phyloP scores from a whole-genome alignment of 208 protist genomes.

The Leptomonas seymouri region DNA sequence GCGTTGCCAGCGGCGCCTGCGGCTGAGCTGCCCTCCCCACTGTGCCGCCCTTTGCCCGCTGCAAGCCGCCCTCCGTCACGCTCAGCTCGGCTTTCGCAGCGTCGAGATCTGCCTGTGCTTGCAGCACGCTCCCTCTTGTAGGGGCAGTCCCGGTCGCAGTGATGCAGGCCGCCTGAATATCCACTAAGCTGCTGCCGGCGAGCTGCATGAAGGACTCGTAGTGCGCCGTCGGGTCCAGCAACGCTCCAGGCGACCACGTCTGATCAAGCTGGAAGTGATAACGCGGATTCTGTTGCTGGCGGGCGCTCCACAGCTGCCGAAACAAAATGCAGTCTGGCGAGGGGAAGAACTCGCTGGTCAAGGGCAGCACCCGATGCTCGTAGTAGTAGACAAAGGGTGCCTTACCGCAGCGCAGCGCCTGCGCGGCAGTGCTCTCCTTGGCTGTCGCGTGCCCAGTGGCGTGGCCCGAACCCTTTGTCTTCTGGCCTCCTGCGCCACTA shows the following conservation, averaged over 20 bases:
- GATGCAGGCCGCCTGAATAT: constrained; percentile 25
- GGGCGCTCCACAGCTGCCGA: constrained; percentile 47
- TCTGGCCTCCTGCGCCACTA: neutral
- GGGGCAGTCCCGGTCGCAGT: neutral
- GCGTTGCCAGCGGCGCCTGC: constrained; percentile 36
- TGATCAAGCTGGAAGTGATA: constrained; percentile 59
- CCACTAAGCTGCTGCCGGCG: constrained; percentile 15
- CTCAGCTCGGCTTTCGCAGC: neutral
- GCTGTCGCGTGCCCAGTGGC: neutral
- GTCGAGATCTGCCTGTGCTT: constrained; percentile 21
- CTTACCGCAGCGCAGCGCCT: constrained; percentile 16
- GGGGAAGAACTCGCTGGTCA: constrained; percentile 54
- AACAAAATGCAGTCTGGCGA: constrained; percentile 47
- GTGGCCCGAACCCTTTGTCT: neutral
- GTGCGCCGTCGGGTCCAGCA: constrained; percentile 47
- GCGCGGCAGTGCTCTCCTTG: constrained; percentile 1
- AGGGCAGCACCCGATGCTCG: constrained; percentile 52
- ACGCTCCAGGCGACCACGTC: constrained; percentile 43
- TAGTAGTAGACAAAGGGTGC: constrained; percentile 39
- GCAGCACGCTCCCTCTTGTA: neutral
- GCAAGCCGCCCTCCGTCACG: neutral
- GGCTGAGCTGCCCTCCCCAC: neutral
- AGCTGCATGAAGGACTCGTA: constrained; percentile 32
- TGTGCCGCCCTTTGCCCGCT: neutral
- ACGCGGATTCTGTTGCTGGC: constrained; percentile 45